Evolutionary conservation across 2,329 filamentous ascomycete genomes (phyloP).

Genomic region (Didymosphaeria variabile): DNA sequence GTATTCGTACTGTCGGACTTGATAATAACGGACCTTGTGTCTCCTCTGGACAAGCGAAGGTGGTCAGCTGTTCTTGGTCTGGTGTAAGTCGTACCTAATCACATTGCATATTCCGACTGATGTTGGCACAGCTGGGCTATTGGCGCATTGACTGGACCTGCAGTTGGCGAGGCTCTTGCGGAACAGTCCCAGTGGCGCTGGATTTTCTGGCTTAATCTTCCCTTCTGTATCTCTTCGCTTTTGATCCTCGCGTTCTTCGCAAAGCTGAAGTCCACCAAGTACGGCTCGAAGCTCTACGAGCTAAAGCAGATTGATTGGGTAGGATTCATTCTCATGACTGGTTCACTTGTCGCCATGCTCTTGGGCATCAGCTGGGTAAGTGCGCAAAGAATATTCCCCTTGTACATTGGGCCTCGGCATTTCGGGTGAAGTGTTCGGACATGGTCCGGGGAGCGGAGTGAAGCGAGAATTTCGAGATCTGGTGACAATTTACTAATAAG

Average conservation of each 20-base stretch:
- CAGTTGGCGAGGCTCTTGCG: constrained; percentile 42
- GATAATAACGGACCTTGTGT: constrained; percentile 54
- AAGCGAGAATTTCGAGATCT: constrained; percentile 6
- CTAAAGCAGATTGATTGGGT: constrained; percentile 66
- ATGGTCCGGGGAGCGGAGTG: not conserved
- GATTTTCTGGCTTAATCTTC: constrained; percentile 53
- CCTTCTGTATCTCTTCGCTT: constrained; percentile 45
- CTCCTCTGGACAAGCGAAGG: constrained; percentile 32
- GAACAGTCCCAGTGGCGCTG: constrained; percentile 40
- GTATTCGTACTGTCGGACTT: constrained; percentile 54
- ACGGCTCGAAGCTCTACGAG: constrained; percentile 55
- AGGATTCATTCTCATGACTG: constrained; percentile 67
- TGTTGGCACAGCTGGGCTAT: constrained; percentile 36
- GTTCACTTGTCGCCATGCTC: constrained; percentile 62
- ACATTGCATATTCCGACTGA: constrained; percentile 5
- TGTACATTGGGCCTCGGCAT: not conserved
- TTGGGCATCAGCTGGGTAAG: constrained; percentile 64
- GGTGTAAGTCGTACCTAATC: constrained; percentile 24
- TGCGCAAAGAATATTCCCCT: constrained; percentile 5
- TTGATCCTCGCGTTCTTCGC: constrained; percentile 56
- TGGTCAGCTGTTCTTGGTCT: constrained; percentile 32
- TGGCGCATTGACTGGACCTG: constrained; percentile 44
- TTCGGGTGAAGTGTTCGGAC: constrained; percentile 2
- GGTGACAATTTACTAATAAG: constrained; percentile 14
- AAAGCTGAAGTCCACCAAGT: constrained; percentile 22